Base-by-base conservation (phyloP, 345 rosid species). In the Euphorbia peplus region DNA sequence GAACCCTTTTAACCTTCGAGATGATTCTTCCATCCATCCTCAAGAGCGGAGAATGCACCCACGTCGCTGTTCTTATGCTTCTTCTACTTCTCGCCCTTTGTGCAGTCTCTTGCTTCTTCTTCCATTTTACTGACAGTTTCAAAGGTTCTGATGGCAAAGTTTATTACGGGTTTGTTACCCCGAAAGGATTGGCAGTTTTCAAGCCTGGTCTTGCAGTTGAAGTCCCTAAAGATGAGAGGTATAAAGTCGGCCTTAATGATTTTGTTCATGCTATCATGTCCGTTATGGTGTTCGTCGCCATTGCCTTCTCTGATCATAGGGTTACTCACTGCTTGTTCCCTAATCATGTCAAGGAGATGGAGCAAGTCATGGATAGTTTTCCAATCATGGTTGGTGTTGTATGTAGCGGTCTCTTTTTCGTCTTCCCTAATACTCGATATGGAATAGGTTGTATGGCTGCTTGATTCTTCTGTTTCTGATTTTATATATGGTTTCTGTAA, bases 341-440 rank as follows among this genome's bases (percentile, higher is more conserved):
- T 0, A 85, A 89, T 42, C 86, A 86, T 29, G 83, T 78, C 72
- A 84, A 87, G 80, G 92, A 90, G 73, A 81, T 90, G 83, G 87
- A 84, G 60, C 88, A 90, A 70, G 84, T 90, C n/a, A 85, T 87
- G 92, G 96, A 90, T 77, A 88, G 92, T 68, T 87, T 90, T 16
- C 96, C 96, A 10, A 63, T 87, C 39, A 90, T 90, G 92, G 87
- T 87, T 24, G 92, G 96, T 24, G 74, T 87, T 47, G 78, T 87
- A 66, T 86, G 89, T 65, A 87, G 93, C 75, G 83, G 87, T 25
- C 55, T 90, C 80, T 90, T 90, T 69, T 85, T 90, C 22, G 85
- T 86, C 42, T 90, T 90, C 58, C 96, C 91, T 24, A 82, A 80
- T 9, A 84, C 85, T 59, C 79, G 96, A 11, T 63, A 72, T 59